These are phyloP conservation scores for Cryphonectria nitschkei DNA, from an alignment of 2,329 filamentous ascomycete genomes.

Conservation along the genomic window DNA sequence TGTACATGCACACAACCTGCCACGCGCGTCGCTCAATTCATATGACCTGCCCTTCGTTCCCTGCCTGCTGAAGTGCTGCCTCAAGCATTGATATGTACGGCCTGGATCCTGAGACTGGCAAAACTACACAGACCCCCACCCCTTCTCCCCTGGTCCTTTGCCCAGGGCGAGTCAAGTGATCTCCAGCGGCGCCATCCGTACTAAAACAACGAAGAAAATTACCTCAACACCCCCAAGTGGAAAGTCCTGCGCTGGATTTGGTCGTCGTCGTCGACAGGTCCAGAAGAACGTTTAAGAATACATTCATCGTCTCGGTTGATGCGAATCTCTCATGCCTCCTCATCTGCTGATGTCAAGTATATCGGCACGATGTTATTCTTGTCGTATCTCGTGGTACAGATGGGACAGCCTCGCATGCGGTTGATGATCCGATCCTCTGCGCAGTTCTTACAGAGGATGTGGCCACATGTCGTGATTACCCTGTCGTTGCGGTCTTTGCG, in stretches of 20 bases:
- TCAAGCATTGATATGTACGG: not conserved
- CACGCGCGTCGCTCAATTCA: slow-evolving; percentile 6
- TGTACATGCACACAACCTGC: slow-evolving; percentile 7
- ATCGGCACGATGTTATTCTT: slow-evolving; percentile 84
- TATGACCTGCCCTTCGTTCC: not conserved
- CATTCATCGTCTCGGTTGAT: not conserved
- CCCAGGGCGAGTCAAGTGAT: not conserved
- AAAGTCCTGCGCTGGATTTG: not conserved
- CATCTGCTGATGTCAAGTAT: slow-evolving; percentile 43
- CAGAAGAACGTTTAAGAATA: not conserved
- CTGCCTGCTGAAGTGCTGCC: not conserved
- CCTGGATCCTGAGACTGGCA: not conserved
- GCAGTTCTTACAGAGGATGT: slow-evolving; percentile 90
- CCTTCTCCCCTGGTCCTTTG: not conserved
- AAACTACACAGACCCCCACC: not conserved
- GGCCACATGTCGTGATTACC: slow-evolving; percentile 88
- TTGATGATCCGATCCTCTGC: slow-evolving; percentile 88
- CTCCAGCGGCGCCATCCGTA: not conserved
- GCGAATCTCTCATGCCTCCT: not conserved
- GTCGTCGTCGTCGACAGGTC: not conserved
- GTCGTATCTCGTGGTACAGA: slow-evolving; percentile 90
- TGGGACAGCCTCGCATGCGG: slow-evolving; percentile 92
- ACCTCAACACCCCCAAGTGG: not conserved
- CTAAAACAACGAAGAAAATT: not conserved
- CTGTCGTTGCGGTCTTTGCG: slow-evolving; percentile 94